These are phyloP conservation scores for Sclerotinia sclerotiorum DNA, from an alignment of 2,329 filamentous ascomycete genomes.

Conservation along the genomic window DNA sequence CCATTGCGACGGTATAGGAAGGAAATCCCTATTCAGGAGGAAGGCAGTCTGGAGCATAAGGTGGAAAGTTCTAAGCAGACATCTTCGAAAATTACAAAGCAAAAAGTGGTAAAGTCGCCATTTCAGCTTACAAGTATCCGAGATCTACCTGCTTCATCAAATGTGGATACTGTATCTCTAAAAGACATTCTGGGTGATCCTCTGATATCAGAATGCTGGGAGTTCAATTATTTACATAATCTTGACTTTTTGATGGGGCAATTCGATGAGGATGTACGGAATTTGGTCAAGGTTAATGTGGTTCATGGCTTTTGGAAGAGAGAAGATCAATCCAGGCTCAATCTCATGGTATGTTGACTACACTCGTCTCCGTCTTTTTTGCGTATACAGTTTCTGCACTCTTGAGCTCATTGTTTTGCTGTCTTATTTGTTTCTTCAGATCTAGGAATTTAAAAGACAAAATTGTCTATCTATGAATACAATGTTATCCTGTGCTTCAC, in stretches of 20 bases:
- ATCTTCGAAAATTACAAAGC: background rate
- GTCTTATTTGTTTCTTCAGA: too few species aligned
- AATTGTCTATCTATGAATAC: background rate
- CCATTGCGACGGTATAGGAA: constrained; percentile 27
- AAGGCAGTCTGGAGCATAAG: background rate
- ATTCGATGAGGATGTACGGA: constrained; percentile 55
- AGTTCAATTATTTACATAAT: constrained; percentile 57
- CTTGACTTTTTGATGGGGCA: constrained; percentile 59
- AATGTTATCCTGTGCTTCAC: background rate
- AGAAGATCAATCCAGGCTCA: constrained; percentile 56
- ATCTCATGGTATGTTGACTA: constrained; percentile 45
- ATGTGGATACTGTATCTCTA: constrained; percentile 56
- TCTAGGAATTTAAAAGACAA: background rate
- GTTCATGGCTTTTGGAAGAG: constrained; percentile 67
- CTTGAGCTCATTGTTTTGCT: background rate
- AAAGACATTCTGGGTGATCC: constrained; percentile 61
- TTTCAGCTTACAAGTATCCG: constrained; percentile 58
- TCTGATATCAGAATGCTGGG: constrained; percentile 55
- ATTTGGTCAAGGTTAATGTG: constrained; percentile 55
- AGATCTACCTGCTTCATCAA: constrained; percentile 52
- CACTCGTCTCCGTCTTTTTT: background rate
- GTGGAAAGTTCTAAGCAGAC: background rate
- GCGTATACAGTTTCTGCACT: background rate
- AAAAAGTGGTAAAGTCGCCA: constrained; percentile 47
- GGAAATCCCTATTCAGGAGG: background rate